These are phyloP conservation scores for Ballota nigra DNA, from an alignment of 257 asterid species.

Conservation along the genomic window DNA sequence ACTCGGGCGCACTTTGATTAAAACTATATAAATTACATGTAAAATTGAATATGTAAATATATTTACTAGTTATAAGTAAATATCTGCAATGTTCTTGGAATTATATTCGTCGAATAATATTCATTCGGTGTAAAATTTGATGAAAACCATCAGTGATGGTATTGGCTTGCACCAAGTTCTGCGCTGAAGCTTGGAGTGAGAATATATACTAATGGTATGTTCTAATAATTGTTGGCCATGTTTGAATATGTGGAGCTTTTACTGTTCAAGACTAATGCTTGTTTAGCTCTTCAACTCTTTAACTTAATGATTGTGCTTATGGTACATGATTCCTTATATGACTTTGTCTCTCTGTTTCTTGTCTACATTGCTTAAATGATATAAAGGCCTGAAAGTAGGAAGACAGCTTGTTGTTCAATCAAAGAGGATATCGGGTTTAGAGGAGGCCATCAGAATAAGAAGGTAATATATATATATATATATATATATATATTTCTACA, in stretches of 20 bases:
- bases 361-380: slow-evolving; percentile 16
- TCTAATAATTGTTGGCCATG: neutral
- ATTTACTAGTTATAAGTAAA: no score
- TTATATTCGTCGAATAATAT: no score
- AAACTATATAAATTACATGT: no score
- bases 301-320: neutral
- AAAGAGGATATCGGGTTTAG: slow-evolving; percentile 82
- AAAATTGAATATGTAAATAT: no score
- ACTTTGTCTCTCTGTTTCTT: slow-evolving; percentile 24
- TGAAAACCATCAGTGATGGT: neutral
- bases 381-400: slow-evolving; percentile 34
- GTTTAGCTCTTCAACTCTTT: no score
- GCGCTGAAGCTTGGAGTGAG: neutral
- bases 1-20: neutral
- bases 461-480: slow-evolving; percentile 55
- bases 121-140: neutral
- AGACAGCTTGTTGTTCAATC: slow-evolving; percentile 51
- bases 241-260: neutral
- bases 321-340: slow-evolving; percentile 20
- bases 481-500: neutral
- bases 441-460: slow-evolving; percentile 78
- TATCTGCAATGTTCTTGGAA: no score
- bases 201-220: neutral
- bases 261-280: neutral
- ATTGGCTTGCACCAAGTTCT: neutral